phyloP scores from a whole-genome alignment of 805 yeast species.

The Kodamaea leandrae region DNA sequence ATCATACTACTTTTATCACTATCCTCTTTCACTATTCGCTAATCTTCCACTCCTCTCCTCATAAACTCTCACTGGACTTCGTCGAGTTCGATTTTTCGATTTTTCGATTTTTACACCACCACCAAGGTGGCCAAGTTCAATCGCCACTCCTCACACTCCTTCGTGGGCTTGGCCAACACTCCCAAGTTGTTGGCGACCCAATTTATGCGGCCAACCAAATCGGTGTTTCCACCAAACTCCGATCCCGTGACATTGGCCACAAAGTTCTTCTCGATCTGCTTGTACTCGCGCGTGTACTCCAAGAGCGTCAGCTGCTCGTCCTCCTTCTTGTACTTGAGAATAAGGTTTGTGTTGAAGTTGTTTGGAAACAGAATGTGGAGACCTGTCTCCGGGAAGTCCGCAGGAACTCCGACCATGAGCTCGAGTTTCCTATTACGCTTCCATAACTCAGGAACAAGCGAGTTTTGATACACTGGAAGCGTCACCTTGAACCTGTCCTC shows the following conservation, averaged over 20 bases:
- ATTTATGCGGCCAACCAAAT: conserved; percentile 29
- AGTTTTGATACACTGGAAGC: conserved; percentile 25
- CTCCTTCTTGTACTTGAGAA: conserved; percentile 21
- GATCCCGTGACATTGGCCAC: conserved; percentile 19
- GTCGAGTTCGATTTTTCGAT: background rate
- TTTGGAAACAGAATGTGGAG: conserved; percentile 25
- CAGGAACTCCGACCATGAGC: conserved; percentile 32
- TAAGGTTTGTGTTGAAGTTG: conserved; percentile 30
- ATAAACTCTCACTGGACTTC: too few species aligned
- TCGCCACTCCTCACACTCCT: background rate
- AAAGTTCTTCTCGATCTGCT: conserved; percentile 28
- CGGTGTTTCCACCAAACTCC: conserved; percentile 15
- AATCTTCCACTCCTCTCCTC: too few species aligned
- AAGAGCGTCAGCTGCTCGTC: conserved; percentile 17
- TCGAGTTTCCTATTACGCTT: conserved; percentile 23
- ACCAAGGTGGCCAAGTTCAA: background rate
- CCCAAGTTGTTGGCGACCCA: conserved; percentile 31
- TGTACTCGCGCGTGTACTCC: conserved; percentile 20
- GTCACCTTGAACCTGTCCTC: conserved; percentile 32
- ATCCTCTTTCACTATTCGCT: too few species aligned
- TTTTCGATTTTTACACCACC: background rate
- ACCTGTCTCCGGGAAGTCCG: conserved; percentile 28
- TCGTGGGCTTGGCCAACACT: conserved; percentile 14
- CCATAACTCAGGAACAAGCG: conserved; percentile 31
- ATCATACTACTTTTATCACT: too few species aligned